phyloP scores from a whole-genome alignment of 441 rosid genomes.

The Gossypium schwendimanii region DNA sequence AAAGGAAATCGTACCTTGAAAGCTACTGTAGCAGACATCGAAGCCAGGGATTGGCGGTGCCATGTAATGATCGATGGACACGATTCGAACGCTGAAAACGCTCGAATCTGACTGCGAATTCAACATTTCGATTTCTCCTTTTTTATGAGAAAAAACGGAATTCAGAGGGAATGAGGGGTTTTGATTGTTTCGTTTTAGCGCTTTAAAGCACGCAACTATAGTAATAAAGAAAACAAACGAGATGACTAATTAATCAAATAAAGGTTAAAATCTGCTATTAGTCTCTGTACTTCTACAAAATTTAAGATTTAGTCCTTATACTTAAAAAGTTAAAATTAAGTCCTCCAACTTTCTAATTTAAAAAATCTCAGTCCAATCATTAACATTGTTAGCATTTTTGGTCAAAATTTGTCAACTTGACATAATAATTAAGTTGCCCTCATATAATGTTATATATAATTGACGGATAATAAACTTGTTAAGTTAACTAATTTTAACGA shows the following conservation, averaged over 20 bases:
- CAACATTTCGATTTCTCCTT: constrained; percentile 26
- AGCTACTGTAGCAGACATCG: constrained; percentile 75
- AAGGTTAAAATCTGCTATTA: background rate
- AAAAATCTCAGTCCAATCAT: too few relatives aligned
- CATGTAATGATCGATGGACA: constrained; percentile 78
- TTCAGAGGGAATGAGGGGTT: constrained; percentile 8
- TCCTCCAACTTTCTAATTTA: background rate
- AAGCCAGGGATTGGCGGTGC: constrained; percentile 66
- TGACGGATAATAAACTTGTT: too few relatives aligned
- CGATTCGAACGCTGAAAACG: constrained; percentile 73
- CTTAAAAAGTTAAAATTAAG: background rate
- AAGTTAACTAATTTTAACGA: too few relatives aligned
- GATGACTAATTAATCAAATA: background rate
- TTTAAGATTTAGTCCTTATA: too few relatives aligned
- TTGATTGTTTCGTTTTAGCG: background rate
- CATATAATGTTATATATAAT: too few relatives aligned
- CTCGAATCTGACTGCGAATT: constrained; percentile 41
- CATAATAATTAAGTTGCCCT: too few relatives aligned
- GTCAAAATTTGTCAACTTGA: too few relatives aligned
- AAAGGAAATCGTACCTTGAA: constrained; percentile 49
- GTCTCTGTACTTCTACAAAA: too few relatives aligned
- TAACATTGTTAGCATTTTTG: too few relatives aligned
- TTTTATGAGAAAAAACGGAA: background rate
- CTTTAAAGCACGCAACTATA: background rate
- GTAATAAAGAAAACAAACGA: background rate